Conservation (phyloP, 176 grass and related monocot genomes). For the Aegilops bicornis region DNA sequence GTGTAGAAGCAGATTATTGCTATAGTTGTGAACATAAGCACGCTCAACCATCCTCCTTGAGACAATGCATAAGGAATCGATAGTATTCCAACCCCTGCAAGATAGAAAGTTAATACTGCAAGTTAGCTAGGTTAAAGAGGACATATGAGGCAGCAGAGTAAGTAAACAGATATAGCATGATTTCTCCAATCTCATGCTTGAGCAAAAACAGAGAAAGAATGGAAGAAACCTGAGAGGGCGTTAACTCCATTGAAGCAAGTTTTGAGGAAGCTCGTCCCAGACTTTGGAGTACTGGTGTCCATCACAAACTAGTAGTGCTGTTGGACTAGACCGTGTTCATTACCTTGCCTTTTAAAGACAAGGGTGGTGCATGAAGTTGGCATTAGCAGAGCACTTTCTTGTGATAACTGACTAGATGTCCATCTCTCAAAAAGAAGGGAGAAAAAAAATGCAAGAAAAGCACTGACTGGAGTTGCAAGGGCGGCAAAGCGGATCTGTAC, state of each 20-base stretch:
- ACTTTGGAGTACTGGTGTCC: conserved; percentile 49
- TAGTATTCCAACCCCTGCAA: conserved; percentile 70
- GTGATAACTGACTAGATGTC: conserved; percentile 49
- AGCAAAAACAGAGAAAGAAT: background rate
- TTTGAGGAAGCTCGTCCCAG: conserved; percentile 69
- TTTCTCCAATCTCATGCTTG: conserved; percentile 15
- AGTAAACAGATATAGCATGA: conserved; percentile 19
- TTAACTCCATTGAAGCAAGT: conserved; percentile 97
- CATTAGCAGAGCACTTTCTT: conserved; percentile 20
- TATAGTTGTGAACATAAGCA: conserved; percentile 57
- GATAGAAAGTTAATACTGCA: background rate
- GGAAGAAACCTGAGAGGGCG: conserved; percentile 73
- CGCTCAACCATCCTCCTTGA: conserved; percentile 83
- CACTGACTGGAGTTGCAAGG: conserved; percentile 2
- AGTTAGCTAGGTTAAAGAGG: conserved; percentile 6
- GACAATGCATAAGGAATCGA: conserved; percentile 83
- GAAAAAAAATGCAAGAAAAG: conserved; percentile 4
- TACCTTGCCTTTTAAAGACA: conserved; percentile 46
- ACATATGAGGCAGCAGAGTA: conserved; percentile 1
- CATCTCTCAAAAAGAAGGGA: conserved; percentile 23
- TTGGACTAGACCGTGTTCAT: conserved; percentile 25
- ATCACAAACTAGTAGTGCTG: conserved; percentile 39
- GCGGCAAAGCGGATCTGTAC: conserved; percentile 25
- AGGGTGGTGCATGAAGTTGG: conserved; percentile 28
- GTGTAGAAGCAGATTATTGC: conserved; percentile 77